These are phyloP conservation scores for Rhizoclosmatium sp. DNA, from an alignment of 192 early-diverging fungal genomes.

Conservation along the genomic window DNA sequence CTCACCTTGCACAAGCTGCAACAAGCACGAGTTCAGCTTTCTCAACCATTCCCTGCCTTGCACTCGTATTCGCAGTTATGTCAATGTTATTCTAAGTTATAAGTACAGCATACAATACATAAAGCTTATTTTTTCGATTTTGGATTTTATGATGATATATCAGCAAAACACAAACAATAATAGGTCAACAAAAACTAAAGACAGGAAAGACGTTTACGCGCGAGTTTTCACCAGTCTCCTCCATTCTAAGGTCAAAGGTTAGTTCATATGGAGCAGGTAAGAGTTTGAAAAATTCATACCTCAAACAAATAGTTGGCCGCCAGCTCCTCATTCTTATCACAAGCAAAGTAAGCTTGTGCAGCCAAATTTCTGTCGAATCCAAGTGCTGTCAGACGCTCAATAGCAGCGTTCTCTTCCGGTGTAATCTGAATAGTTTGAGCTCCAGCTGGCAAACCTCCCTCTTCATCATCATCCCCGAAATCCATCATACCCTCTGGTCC, in stretches of 20 bases:
- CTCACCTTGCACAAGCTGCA: background rate
- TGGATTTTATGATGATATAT: too few relatives aligned
- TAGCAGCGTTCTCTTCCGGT: slow-evolving; percentile 88
- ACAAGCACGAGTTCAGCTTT: too few relatives aligned
- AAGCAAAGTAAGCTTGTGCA: slow-evolving; percentile 94
- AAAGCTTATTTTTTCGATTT: too few relatives aligned
- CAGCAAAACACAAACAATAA: background rate
- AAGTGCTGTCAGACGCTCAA: slow-evolving; percentile 82
- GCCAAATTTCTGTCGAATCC: slow-evolving; percentile 86
- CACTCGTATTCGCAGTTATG: too few relatives aligned
- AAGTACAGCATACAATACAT: too few relatives aligned
- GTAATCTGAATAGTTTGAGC: slow-evolving; percentile 82
- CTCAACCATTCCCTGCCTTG: too few relatives aligned
- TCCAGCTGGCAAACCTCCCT: slow-evolving; percentile 40
- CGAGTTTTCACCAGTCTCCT: slow-evolving; percentile 24
- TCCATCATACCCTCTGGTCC: slow-evolving; percentile 43
- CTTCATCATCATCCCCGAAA: slow-evolving; percentile 71
- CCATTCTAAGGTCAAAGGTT: slow-evolving; percentile 7
- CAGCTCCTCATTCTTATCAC: slow-evolving; percentile 97
- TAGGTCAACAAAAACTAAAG: background rate
- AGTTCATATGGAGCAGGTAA: background rate
- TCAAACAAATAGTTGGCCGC: slow-evolving; percentile 97
- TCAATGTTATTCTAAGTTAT: too few relatives aligned
- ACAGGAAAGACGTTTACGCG: background rate
- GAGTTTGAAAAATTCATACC: slow-evolving; percentile 4